These are phyloP conservation scores for Claviceps spartinae DNA, from an alignment of 2,329 filamentous ascomycete genomes.

Conservation along the genomic window DNA sequence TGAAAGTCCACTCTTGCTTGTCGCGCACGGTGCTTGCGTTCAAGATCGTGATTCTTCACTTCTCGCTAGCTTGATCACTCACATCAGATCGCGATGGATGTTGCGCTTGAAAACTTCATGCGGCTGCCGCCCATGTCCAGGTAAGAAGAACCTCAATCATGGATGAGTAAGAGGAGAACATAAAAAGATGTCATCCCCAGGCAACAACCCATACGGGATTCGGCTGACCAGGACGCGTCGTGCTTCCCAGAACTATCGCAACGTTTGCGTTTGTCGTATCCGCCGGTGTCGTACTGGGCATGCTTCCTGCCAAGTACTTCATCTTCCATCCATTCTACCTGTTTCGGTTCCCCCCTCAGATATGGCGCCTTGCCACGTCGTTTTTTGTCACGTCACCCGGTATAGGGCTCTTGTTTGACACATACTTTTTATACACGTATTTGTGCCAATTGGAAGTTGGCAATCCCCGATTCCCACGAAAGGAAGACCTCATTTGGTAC, in stretches of 20 bases:
- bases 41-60: slow-evolving; percentile 6
- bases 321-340: slow-evolving; percentile 38
- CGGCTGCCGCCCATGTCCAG: slow-evolving; percentile 27
- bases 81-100: slow-evolving; percentile 19
- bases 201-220: background rate
- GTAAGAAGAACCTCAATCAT: slow-evolving; percentile 18
- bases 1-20: background rate
- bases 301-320: slow-evolving; percentile 37
- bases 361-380: slow-evolving; percentile 28
- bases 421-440: slow-evolving; percentile 67
- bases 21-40: slow-evolving; percentile 1
- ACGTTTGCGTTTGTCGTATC: slow-evolving; percentile 49
- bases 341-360: slow-evolving; percentile 34
- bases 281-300: slow-evolving; percentile 38
- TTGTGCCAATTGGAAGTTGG: slow-evolving; percentile 58
- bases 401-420: slow-evolving; percentile 51
- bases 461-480: slow-evolving; percentile 57
- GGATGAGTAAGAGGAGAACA: background rate
- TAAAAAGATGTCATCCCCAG: background rate
- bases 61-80: background rate
- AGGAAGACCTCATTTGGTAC: slow-evolving; percentile 72
- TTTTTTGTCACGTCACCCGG: slow-evolving; percentile 27
- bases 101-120: slow-evolving; percentile 22
- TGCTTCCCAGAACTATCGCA: slow-evolving; percentile 48
- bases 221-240: slow-evolving; percentile 9